Conservation (phyloP, 1,284 basidiomycete genomes). For the Cutaneotrichosporon sp. region DNA sequence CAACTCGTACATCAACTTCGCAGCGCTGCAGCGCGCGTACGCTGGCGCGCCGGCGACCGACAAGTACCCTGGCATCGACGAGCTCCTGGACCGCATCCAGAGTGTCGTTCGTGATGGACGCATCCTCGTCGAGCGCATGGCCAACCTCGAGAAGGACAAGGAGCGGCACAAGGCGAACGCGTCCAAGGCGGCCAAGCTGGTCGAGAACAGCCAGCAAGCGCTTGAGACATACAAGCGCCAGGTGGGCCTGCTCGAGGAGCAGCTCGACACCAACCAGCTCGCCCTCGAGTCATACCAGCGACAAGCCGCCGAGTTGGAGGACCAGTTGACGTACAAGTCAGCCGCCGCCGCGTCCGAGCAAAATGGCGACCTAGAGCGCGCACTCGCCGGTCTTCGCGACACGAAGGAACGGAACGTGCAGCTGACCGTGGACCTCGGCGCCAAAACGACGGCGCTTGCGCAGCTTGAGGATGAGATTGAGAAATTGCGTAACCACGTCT, state of each 20-base stretch:
- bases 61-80: slow-evolving; percentile 58
- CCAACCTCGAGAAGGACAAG: slow-evolving; percentile 79
- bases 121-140: slow-evolving; percentile 73
- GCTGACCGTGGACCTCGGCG: slow-evolving; percentile 60
- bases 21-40: slow-evolving; percentile 49
- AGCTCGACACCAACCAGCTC: slow-evolving; percentile 57
- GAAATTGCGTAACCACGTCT: slow-evolving; percentile 33
- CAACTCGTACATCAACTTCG: slow-evolving; percentile 46
- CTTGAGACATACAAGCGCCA: slow-evolving; percentile 78
- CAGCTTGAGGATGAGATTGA: slow-evolving; percentile 54
- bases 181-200: slow-evolving; percentile 80
- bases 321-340: slow-evolving; percentile 1
- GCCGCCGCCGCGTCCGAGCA: not conserved
- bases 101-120: slow-evolving; percentile 76
- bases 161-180: slow-evolving; percentile 86
- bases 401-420: slow-evolving; percentile 64
- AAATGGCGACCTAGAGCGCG: slow-evolving; percentile 15
- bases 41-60: slow-evolving; percentile 40
- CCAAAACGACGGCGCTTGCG: slow-evolving; percentile 67
- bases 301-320: slow-evolving; percentile 2
- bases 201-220: slow-evolving; percentile 70
- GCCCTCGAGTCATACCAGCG: slow-evolving; percentile 83
- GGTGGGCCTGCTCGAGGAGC: not conserved
- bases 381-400: slow-evolving; percentile 65
- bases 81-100: slow-evolving; percentile 71